Evolutionary conservation across 208 protist genomes (phyloP), one percentile per base, ranked within the genome.

Genomic region (Acanthamoeba sp.): DNA sequence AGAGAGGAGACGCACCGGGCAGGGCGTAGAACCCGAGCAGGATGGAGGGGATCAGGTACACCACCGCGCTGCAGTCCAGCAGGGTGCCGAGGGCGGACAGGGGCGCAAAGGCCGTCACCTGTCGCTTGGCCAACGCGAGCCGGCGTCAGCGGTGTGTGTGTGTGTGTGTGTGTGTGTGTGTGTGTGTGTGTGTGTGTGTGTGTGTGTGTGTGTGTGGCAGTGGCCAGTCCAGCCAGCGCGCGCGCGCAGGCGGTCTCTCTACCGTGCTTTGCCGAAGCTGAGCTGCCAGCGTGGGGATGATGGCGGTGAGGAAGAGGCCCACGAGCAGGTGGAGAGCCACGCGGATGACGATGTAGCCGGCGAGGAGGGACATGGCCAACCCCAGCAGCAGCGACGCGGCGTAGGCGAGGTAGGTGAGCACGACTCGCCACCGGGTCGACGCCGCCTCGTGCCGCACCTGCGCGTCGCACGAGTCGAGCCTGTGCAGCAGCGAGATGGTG

Each of bases 11-110:
- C 52, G 52, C 20, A 87, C 38, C 45, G 9, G 45, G 42, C 34
- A 87, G 78, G 34, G 78, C 24, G 27, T 48, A 57, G 34, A 87
- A 57, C 12, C 38, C 42, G 5, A 87, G 42, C 22, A 87, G 42
- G 27, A 87, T 48, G 42, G 45, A 87, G 29, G 45, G 78, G 14
- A 87, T 59, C 6, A 57, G 78, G 45, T 87, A 87, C 27, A 87
- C 45, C 16, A 87, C 45, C 7, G 45, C 78, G 78, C 42, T 38
- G 42, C 78, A 59, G 38, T 87, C 78, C 34, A 87, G 45, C 78
- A 87, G 38, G 1, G 66, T 76, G 22, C 66, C 36, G 4, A 76
- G 36, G 36, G 5, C 66, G 0, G 66, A 76, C 52, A 59, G 20
- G 5, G 52, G 52, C 22, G 52, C 52, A 76, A 76, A 76, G 66